phyloP scores from a whole-genome alignment of 108 stramenopile genomes.

The Cylindrotheca closterium region DNA sequence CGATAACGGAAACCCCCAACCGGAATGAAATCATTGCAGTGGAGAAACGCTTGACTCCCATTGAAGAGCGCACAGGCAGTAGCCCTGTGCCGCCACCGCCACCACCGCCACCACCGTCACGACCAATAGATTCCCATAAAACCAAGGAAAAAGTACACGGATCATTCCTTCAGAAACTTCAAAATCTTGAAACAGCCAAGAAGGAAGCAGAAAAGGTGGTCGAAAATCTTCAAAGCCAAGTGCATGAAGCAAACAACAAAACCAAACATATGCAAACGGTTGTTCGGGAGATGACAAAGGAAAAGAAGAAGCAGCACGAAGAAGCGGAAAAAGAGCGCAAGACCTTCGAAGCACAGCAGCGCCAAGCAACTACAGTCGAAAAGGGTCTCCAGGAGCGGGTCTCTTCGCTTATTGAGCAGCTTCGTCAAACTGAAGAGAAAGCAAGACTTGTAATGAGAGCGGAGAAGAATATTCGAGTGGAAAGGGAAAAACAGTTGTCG shows the following conservation, averaged over 20 bases:
- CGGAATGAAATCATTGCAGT: background rate
- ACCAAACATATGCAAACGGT: constrained; percentile 5
- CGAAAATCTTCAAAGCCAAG: constrained; percentile 10
- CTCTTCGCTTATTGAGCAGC: constrained; percentile 12
- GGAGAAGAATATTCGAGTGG: constrained; percentile 15
- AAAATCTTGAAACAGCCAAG: constrained; percentile 11
- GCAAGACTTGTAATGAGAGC: constrained; percentile 27
- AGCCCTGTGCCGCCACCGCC: too few relatives aligned
- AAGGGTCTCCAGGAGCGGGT: constrained; percentile 24
- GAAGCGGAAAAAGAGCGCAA: constrained; percentile 12
- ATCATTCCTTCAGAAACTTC: constrained; percentile 8
- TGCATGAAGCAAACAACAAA: constrained; percentile 4
- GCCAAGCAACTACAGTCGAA: constrained; percentile 15
- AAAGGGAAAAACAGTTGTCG: constrained; percentile 20
- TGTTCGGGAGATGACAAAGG: constrained; percentile 3
- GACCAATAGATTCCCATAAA: too few relatives aligned
- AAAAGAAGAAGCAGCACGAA: constrained; percentile 9
- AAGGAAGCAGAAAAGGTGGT: constrained; percentile 12
- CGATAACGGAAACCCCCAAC: background rate
- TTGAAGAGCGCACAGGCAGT: too few relatives aligned
- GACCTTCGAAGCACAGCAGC: constrained; percentile 8
- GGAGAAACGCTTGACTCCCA: constrained; percentile 17
- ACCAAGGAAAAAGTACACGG: too few relatives aligned
- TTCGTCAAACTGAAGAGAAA: constrained; percentile 11
- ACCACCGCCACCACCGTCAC: too few relatives aligned